Evolutionary conservation across 306 rosid genomes (phyloP).

Genomic region (Vigna reflexopilosa): DNA sequence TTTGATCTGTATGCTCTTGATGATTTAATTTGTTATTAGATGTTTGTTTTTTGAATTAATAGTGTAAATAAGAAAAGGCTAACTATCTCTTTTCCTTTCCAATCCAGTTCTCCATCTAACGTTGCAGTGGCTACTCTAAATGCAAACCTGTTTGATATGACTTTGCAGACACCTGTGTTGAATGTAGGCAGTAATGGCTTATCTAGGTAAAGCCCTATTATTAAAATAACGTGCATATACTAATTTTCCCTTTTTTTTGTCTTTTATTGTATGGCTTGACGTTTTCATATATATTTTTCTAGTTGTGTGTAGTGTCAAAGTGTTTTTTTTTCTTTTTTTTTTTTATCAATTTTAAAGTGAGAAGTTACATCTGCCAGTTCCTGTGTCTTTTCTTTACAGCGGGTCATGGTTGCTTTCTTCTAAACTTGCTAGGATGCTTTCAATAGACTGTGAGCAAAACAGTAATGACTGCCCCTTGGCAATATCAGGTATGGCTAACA

Average conservation of each 20-base stretch:
- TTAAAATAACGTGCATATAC: conserved; percentile 33
- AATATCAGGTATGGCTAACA: conserved; percentile 64
- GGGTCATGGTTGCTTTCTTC: conserved; percentile 91
- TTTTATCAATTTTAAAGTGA: conserved; percentile 9
- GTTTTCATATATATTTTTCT: conserved; percentile 19
- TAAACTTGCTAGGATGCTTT: conserved; percentile 79
- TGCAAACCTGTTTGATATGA: conserved; percentile 75
- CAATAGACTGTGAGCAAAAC: conserved; percentile 83
- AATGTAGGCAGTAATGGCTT: conserved; percentile 52
- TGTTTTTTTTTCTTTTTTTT: background rate
- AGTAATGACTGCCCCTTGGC: conserved; percentile 69
- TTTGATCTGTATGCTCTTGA: conserved; percentile 14
- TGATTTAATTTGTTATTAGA: too few relatives aligned
- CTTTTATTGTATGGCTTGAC: conserved; percentile 3
- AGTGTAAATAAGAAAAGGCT: conserved; percentile 23
- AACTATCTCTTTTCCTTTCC: conserved; percentile 36
- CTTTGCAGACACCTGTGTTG: conserved; percentile 49
- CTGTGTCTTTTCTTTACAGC: conserved; percentile 57
- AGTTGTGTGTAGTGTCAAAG: conserved; percentile 20
- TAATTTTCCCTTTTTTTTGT: background rate
- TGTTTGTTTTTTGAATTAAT: conserved; percentile 32
- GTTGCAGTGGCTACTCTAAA: conserved; percentile 70
- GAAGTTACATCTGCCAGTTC: conserved; percentile 37
- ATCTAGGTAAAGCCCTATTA: conserved; percentile 63
- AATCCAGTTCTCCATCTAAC: conserved; percentile 74